Base-by-base conservation (phyloP, 306 rosid species). In the Prunus mume region DNA sequence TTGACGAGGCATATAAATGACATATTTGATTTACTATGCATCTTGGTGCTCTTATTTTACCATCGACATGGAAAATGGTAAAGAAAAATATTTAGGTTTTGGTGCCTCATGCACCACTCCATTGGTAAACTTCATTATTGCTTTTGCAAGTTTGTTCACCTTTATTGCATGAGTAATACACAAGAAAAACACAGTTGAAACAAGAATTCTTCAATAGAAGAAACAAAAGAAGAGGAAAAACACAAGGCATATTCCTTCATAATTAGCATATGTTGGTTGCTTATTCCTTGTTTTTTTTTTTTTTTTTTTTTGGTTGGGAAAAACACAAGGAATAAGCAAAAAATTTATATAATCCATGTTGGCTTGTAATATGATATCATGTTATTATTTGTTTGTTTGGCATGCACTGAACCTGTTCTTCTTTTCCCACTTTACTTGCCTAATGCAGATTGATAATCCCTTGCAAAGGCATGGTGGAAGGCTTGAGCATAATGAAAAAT, bases 391-490 rank as follows among this genome's bases (percentile, higher is more conserved):
- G 30, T 20, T 76, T 83, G 76, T 20, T 30, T 75, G 65, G 58
- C 34, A 20, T 58, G 64, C 57, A 2, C 60, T 52, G 28, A 47
- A 19, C 62, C 27, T 47, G 34, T 68, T 7, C 43, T n/a, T 22
- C 12, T 57, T 56, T 58, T 15, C 73, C 24, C 71, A 49, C 65
- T 69, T 68, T 61, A 25, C 11, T 72, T 82, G 67, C 34, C 9
- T 67, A 13, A 28, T 83, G 83, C 88, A 93, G 98, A 90, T 93
- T 85, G 98, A 91, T 79, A 93, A 84, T 72, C 98, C 98, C 62
- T 90, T 93, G 73, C 98, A 93, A 80, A 91, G 13, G 85, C 88
- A 91, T 90, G 98, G 98, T 79, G 92, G 96, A 68, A 91, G 98
- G 78, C 98, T 93, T 73, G 92, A 83, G 79, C 98, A 90, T 71